Evolutionary conservation across 2,329 filamentous ascomycete genomes (phyloP).

Genomic region (Sarocladium brachiariae): DNA sequence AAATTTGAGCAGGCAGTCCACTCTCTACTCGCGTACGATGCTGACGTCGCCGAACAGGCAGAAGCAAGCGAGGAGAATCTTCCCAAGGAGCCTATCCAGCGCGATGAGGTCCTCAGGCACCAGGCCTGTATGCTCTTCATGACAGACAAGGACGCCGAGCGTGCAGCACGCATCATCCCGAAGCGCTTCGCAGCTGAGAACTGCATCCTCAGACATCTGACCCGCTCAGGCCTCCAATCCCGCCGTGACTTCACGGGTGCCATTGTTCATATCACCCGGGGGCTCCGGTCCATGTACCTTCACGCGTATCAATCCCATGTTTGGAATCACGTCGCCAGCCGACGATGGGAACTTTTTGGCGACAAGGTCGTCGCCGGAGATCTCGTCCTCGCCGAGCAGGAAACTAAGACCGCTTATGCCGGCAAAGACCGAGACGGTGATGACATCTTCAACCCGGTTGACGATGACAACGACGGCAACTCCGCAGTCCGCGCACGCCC

Average conservation of each 20-base stretch:
- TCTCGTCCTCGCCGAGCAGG: constrained; percentile 55
- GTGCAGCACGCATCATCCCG: constrained; percentile 64
- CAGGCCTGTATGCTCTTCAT: constrained; percentile 71
- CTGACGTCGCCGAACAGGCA: constrained; percentile 46
- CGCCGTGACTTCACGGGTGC: constrained; percentile 73
- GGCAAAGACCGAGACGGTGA: constrained; percentile 56
- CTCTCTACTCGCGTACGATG: constrained; percentile 66
- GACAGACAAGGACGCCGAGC: constrained; percentile 48
- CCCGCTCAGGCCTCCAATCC: constrained; percentile 36
- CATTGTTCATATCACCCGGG: constrained; percentile 70
- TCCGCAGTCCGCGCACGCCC: constrained; percentile 55
- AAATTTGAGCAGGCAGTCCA: constrained; percentile 77
- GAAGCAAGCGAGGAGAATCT: constrained; percentile 24
- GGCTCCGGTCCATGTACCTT: constrained; percentile 86
- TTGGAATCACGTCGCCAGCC: constrained; percentile 82
- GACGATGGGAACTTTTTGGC: constrained; percentile 73
- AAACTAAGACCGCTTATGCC: constrained; percentile 29
- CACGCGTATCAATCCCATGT: constrained; percentile 94
- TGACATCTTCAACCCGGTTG: constrained; percentile 34
- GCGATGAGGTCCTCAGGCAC: constrained; percentile 74
- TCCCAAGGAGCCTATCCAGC: constrained; percentile 45
- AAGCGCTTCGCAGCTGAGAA: constrained; percentile 75
- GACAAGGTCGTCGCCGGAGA: constrained; percentile 74
- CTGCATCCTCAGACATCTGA: constrained; percentile 71
- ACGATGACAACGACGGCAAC: constrained; percentile 35